phyloP scores from a whole-genome alignment of 169 alveolate genomes.

The Eimeria acervulina region DNA sequence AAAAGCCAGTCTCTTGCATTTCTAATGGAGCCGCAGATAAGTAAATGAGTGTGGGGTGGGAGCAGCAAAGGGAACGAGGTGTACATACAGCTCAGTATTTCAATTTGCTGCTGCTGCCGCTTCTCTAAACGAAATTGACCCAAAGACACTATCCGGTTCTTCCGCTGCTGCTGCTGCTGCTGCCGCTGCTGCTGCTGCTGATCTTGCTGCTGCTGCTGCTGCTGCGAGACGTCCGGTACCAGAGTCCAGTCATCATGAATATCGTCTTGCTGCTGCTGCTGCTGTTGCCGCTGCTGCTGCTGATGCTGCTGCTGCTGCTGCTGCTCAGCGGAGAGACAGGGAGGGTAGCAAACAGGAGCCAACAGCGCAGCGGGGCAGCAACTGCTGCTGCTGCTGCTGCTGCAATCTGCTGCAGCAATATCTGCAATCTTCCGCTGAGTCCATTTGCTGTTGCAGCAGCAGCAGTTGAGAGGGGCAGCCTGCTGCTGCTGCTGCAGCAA shows the following conservation, averaged over 20 bases:
- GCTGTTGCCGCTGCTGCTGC: conserved; percentile 20
- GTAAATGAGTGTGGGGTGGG: not conserved
- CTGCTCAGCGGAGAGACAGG: conserved; percentile 21
- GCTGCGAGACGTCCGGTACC: conserved; percentile 9
- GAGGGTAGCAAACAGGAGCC: conserved; percentile 46
- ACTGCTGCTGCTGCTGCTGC: not conserved
- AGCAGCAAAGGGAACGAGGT: conserved; percentile 46
- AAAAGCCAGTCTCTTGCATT: not conserved
- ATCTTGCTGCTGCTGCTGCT: not conserved
- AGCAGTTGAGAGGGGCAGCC: not conserved
- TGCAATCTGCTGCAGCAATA: not conserved
- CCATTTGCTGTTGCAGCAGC: conserved; percentile 67
- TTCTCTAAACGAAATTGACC: conserved; percentile 59
- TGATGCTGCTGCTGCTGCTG: conserved; percentile 47
- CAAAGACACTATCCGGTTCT: conserved; percentile 24
- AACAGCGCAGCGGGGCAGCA: conserved; percentile 13
- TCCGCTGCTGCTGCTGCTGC: conserved; percentile 54
- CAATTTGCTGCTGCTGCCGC: conserved; percentile 39
- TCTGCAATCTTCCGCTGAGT: conserved; percentile 7
- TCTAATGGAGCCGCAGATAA: not conserved
- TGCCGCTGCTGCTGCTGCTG: conserved; percentile 41
- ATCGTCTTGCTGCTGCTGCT: conserved; percentile 40
- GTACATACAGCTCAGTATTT: conserved; percentile 45
- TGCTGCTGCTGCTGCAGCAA: conserved; percentile 72
- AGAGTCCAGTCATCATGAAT: conserved; percentile 28